These are phyloP conservation scores for Annulohypoxylon stygium DNA, from an alignment of 495 filamentous ascomycete species.

Conservation along the genomic window DNA sequence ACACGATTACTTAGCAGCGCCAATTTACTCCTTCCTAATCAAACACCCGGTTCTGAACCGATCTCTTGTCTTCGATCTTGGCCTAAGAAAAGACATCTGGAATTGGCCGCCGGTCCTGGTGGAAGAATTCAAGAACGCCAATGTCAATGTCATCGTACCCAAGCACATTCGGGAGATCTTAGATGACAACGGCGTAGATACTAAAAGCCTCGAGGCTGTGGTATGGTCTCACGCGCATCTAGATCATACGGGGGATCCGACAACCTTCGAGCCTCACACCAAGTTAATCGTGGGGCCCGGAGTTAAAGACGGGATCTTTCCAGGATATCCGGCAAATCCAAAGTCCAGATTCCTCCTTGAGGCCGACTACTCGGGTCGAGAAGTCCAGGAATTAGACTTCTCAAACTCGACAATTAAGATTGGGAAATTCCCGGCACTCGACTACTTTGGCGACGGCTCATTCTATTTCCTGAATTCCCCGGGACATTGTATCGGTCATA, in stretches of 20 bases:
- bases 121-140: conserved; percentile 35
- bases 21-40: conserved; percentile 68
- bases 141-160: conserved; percentile 54
- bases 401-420: conserved; percentile 52
- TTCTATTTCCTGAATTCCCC: conserved; percentile 70
- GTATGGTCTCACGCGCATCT: conserved; percentile 73
- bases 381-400: conserved; percentile 63
- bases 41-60: conserved; percentile 59
- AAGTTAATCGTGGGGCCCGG: conserved; percentile 70
- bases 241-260: conserved; percentile 71
- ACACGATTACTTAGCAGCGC: conserved; percentile 55
- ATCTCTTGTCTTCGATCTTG: conserved; percentile 70
- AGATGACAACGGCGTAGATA: conserved; percentile 59
- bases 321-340: conserved; percentile 64
- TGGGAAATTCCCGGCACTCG: conserved; percentile 64
- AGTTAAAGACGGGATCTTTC: conserved; percentile 60
- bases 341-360: conserved; percentile 59
- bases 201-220: conserved; percentile 65
- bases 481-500: conserved; percentile 70
- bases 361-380: conserved; percentile 57
- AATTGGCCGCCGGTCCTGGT: conserved; percentile 57
- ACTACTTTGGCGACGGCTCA: conserved; percentile 72
- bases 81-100: conserved; percentile 65
- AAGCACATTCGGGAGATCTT: conserved; percentile 67
- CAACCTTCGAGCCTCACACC: conserved; percentile 63